These are phyloP conservation scores for Alternaria metachromatica DNA, from an alignment of 2,329 filamentous ascomycete species.

Conservation along the genomic window DNA sequence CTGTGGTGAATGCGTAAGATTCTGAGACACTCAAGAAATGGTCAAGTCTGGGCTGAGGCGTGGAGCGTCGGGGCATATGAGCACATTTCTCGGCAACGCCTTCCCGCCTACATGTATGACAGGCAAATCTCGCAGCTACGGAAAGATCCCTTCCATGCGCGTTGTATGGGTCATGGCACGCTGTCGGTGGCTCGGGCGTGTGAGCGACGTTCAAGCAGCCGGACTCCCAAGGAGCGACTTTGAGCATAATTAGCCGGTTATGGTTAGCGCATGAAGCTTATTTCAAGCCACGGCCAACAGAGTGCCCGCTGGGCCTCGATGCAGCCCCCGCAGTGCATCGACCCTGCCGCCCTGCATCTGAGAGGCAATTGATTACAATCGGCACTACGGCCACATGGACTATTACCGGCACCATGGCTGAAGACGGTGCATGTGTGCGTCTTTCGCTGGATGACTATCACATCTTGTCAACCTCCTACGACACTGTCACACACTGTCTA, in stretches of 20 bases:
- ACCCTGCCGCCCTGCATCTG: conserved; percentile 19
- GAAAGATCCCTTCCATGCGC: conserved; percentile 11
- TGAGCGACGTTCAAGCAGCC: conserved; percentile 20
- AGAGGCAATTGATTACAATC: conserved; percentile 5
- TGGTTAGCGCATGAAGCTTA: conserved; percentile 26
- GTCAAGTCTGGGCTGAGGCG: conserved; percentile 42
- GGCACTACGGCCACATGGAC: conserved; percentile 21
- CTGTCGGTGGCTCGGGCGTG: conserved; percentile 3
- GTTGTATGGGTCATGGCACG: conserved; percentile 8
- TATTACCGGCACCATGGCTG: conserved; percentile 19
- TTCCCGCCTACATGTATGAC: neutral
- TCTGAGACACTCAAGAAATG: conserved; percentile 42
- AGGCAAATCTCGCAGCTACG: conserved; percentile 6
- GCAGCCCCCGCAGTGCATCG: conserved; percentile 9
- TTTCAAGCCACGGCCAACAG: conserved; percentile 17
- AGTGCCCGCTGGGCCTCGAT: conserved; percentile 13
- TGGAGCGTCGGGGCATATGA: conserved; percentile 31
- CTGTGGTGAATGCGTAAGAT: conserved; percentile 36
- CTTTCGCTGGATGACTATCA: neutral
- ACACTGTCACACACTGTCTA: conserved; percentile 1
- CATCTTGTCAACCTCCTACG: neutral
- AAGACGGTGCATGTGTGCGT: conserved; percentile 1
- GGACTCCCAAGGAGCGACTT: conserved; percentile 30
- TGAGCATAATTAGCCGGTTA: conserved; percentile 37
- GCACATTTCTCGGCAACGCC: conserved; percentile 5